Base-by-base conservation (phyloP, 1,284 basidiomycete species). In the Ustilago trichophora region DNA sequence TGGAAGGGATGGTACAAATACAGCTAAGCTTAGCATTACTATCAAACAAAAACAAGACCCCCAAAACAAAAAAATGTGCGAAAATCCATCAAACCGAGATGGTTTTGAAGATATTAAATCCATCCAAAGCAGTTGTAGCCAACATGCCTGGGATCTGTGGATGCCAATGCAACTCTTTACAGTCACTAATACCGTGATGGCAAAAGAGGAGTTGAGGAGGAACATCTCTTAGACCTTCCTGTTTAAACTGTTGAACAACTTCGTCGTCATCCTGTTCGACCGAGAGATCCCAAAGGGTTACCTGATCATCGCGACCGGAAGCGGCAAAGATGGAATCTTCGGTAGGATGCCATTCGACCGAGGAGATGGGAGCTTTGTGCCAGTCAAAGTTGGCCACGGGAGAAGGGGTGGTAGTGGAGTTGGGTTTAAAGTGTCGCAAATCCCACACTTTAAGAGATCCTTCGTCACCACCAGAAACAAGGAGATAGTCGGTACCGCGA, bases 111-210 rank as follows among this genome's bases (percentile, higher is more conserved):
- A 95, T 86, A 82, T 80, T 74, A 62, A 80, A 80, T 21, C 78
- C 78, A 33, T 78, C 76, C 12, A 73, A 55, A 11, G 53, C 51
- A 1, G 78, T 80, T 12, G 63, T 73, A 13, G 63, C 73, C 29
- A 80, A 43, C 70, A 78, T 73, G 13, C 77, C 76, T 3, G 72
- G 93, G 42, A 98, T 91, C 82, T 98, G 96, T 24, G 92, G 90
- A 82, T 98, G 93, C 95, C 95, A 99, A 80, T 98, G 94, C 19
- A 98, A 84, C 84, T 99, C 96, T 84, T 99, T 99, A 80, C 97
- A 87, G 71, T 98, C 93, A 78, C 88, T 91, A 81, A 98, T 92
- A 13, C 95, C 95, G 80, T 98, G 94, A 82, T 99, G 96, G 47
- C 93, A 90, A 83, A 98, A 99, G 36, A 99, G 85, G 27, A 99